Evolutionary conservation across 495 filamentous ascomycete genomes (phyloP).

Genomic region (Daldinia decipiens): DNA sequence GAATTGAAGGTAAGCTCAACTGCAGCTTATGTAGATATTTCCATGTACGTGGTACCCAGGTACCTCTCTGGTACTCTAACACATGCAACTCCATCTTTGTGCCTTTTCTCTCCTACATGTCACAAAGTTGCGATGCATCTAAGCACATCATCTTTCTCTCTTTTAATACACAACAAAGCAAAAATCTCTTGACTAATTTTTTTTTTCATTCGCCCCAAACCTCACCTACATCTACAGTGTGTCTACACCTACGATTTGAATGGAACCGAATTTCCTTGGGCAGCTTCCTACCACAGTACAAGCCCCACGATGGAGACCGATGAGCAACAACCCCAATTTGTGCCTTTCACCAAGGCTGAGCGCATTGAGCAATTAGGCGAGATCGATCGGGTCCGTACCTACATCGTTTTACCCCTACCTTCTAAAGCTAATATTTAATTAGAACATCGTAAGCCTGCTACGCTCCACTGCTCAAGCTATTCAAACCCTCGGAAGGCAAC

Average conservation of each 20-base stretch:
- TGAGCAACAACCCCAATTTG: constrained; percentile 35
- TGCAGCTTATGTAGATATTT: no score
- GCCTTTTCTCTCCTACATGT: no score
- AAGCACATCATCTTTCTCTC: background rate
- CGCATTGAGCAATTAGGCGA: constrained; percentile 81
- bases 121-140: background rate
- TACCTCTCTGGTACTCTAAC: no score
- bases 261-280: background rate
- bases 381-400: constrained; percentile 70
- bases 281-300: background rate
- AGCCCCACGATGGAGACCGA: constrained; percentile 32
- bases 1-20: no score
- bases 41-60: no score
- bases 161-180: no score
- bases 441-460: constrained; percentile 67
- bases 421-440: constrained; percentile 23
- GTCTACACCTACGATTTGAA: background rate
- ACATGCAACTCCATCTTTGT: no score
- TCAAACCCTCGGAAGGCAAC: constrained; percentile 69
- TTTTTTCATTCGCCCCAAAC: background rate
- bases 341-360: constrained; percentile 69
- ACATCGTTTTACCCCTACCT: background rate
- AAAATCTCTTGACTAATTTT: no score
- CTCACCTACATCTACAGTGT: background rate
- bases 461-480: constrained; percentile 74